phyloP scores from a whole-genome alignment of 1,284 basidiomycete species.

The Caloboletus firmus region DNA sequence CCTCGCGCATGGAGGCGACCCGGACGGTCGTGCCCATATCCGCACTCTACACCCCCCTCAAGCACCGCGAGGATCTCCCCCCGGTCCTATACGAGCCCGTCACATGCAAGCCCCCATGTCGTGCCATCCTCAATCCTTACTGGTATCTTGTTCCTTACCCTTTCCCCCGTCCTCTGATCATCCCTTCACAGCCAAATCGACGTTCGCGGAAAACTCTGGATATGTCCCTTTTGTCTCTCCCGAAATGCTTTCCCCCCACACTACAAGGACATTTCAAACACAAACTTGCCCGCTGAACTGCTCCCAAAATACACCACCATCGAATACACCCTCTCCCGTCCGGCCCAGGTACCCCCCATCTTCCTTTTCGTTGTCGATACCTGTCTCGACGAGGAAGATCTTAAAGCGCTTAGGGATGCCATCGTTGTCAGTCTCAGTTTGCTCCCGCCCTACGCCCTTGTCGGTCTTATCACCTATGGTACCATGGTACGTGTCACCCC shows the following conservation, averaged over 20 bases:
- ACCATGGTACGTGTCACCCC: conserved; percentile 75
- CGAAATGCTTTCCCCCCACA: conserved; percentile 98
- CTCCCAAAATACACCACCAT: conserved; percentile 99
- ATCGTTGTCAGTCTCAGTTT: conserved; percentile 91
- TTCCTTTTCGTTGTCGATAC: conserved; percentile 98
- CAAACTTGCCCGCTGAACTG: conserved; percentile 94
- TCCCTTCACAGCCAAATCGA: conserved; percentile 83
- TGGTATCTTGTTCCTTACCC: conserved; percentile 56
- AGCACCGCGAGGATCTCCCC: conserved; percentile 92
- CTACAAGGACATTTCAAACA: conserved; percentile 98
- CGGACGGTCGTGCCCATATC: conserved; percentile 98
- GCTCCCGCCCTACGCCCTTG: conserved; percentile 91
- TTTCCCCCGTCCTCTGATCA: conserved; percentile 3
- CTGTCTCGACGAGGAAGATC: conserved; percentile 93
- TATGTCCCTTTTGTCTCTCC: conserved; percentile 97
- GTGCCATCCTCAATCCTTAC: conserved; percentile 97
- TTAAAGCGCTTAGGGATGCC: conserved; percentile 92
- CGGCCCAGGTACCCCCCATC: conserved; percentile 90
- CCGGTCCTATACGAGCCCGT: conserved; percentile 98
- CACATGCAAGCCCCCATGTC: conserved; percentile 96
- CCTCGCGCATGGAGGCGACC: conserved; percentile 95
- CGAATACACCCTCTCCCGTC: conserved; percentile 94
- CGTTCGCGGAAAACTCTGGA: conserved; percentile 98
- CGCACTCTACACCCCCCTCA: conserved; percentile 96
- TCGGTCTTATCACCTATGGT: conserved; percentile 94